Conservation (phyloP, 148 eudicot genomes). For the Amaranthus cruentus region DNA sequence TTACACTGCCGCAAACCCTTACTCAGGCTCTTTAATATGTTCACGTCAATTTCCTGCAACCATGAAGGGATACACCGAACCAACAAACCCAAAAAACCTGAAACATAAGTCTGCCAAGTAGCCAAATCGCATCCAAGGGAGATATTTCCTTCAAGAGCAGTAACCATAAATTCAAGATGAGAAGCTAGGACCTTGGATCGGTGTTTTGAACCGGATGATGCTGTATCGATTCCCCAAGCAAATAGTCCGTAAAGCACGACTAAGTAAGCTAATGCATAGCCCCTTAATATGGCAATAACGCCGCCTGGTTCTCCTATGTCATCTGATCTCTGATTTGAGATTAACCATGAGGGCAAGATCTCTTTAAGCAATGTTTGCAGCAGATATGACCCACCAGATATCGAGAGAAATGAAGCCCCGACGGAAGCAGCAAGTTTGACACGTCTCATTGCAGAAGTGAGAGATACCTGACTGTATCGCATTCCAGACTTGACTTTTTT, state of each 20-base stretch:
- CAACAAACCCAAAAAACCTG: conserved; percentile 74
- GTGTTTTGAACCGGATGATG: conserved; percentile 33
- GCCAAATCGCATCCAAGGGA: conserved; percentile 71
- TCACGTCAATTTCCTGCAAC: conserved; percentile 65
- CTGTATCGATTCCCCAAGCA: conserved; percentile 69
- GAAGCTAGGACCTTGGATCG: conserved; percentile 44
- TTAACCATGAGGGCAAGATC: conserved; percentile 81
- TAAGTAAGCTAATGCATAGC: conserved; percentile 80
- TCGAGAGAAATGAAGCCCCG: conserved; percentile 84
- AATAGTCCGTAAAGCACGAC: conserved; percentile 66
- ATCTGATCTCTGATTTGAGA: conserved; percentile 50
- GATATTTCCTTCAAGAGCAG: conserved; percentile 75
- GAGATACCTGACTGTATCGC: conserved; percentile 73
- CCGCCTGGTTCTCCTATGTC: conserved; percentile 33
- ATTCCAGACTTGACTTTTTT: conserved; percentile 41
- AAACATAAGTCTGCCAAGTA: conserved; percentile 79
- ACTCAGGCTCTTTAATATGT: conserved; percentile 61
- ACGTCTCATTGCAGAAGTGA: conserved; percentile 62
- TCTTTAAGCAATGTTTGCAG: conserved; percentile 65
- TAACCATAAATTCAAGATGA: conserved; percentile 70
- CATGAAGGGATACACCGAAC: conserved; percentile 68
- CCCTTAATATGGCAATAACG: conserved; percentile 57
- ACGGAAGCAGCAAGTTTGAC: conserved; percentile 76
- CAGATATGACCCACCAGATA: conserved; percentile 63
- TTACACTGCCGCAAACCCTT: conserved; percentile 58